Evolutionary conservation across 75 land plant species (phyloP).

Genomic region (Larix kaempferi): DNA sequence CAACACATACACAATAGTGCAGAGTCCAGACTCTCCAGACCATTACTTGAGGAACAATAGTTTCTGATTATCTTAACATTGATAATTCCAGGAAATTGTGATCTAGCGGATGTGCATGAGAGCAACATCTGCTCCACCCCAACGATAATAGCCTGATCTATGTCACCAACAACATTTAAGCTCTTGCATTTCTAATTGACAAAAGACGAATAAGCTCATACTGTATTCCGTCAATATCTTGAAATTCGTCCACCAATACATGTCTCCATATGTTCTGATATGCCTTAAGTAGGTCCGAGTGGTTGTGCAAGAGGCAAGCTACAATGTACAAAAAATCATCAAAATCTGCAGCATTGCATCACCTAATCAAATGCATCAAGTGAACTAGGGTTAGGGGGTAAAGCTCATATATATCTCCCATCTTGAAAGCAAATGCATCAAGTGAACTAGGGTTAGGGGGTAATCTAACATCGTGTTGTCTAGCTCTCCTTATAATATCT

Average conservation of each 20-base stretch:
- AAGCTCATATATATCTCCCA: slow-evolving; percentile 9
- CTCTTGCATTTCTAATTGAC: slow-evolving; percentile 9
- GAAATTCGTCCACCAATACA: slow-evolving; percentile 26
- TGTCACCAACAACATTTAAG: slow-evolving; percentile 30
- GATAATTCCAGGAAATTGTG: too few species aligned
- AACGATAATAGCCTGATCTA: too few species aligned
- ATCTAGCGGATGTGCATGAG: too few species aligned
- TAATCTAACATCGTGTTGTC: not conserved
- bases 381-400: too few species aligned
- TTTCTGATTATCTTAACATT: too few species aligned
- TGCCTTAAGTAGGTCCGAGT: not conserved
- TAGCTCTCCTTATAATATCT: not conserved
- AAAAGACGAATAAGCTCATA: slow-evolving; percentile 23
- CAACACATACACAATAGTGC: too few species aligned
- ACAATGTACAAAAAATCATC: slow-evolving; percentile 19
- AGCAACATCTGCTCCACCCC: too few species aligned
- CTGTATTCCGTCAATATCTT: slow-evolving; percentile 25
- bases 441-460: not conserved
- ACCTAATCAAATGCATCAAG: too few species aligned
- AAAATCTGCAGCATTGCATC: slow-evolving; percentile 30
- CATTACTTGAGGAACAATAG: too few species aligned
- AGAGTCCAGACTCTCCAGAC: too few species aligned
- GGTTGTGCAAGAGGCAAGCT: slow-evolving; percentile 5
- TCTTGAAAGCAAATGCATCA: slow-evolving; percentile 2
- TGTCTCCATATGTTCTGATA: not conserved